A percentile compares a stretch with the other conserved stretches of the same genome.
These are phyloP conservation scores for Xylaria sp. DNA, from an alignment of 2,329 filamentous ascomycete genomes.

Conservation along the genomic window DNA sequence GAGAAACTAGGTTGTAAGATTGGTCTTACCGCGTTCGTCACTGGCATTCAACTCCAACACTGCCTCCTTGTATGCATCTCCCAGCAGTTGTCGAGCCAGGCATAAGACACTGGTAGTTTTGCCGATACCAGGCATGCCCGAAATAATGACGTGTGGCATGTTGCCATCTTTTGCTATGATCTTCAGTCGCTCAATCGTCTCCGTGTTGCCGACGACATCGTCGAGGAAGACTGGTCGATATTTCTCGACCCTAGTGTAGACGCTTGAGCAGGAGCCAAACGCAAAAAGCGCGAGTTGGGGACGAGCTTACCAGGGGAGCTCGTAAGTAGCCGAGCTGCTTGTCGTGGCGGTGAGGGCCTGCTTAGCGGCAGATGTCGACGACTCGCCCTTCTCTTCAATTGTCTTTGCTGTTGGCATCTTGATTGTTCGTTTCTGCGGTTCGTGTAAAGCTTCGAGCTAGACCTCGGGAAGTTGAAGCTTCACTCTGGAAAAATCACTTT, in stretches of 20 bases:
- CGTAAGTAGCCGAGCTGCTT: slow-evolving; percentile 65
- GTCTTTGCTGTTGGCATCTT: slow-evolving; percentile 56
- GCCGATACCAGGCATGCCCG: slow-evolving; percentile 98
- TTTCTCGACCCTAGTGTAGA: slow-evolving; percentile 83
- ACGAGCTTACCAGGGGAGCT: slow-evolving; percentile 75
- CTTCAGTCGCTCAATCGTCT: slow-evolving; percentile 95
- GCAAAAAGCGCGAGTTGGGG: background rate
- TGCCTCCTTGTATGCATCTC: slow-evolving; percentile 95
- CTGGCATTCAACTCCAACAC: slow-evolving; percentile 96
- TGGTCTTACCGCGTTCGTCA: slow-evolving; percentile 77
- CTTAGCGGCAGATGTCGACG: slow-evolving; percentile 64
- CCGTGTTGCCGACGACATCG: slow-evolving; percentile 96
- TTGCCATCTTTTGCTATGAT: slow-evolving; percentile 99
- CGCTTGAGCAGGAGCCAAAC: slow-evolving; percentile 28
- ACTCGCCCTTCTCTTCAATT: slow-evolving; percentile 61
- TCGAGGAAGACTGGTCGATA: slow-evolving; percentile 94
- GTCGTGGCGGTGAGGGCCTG: slow-evolving; percentile 57
- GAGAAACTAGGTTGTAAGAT: background rate
- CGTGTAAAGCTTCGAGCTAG: background rate
- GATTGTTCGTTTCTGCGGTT: background rate
- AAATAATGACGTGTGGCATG: slow-evolving; percentile 99
- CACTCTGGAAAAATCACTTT: slow-evolving; percentile 38
- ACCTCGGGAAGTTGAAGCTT: background rate
- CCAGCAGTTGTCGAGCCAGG: slow-evolving; percentile 87
- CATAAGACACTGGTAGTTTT: slow-evolving; percentile 97